phyloP scores from a whole-genome alignment of 352 stramenopile genomes.

The Phytophthora pinifolia region DNA sequence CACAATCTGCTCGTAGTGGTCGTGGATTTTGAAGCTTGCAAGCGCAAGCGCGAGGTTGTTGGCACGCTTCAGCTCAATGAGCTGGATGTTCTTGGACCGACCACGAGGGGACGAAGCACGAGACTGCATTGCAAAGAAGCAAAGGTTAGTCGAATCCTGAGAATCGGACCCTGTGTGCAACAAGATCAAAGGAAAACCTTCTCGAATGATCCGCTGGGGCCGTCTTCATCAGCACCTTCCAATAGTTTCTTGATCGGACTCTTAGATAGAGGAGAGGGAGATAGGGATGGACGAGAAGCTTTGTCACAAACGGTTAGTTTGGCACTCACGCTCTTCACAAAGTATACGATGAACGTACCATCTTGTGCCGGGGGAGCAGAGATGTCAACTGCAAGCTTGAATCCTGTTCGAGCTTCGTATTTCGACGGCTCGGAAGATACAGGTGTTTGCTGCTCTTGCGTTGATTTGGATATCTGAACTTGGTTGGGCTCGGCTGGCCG shows the following conservation, averaged over 20 bases:
- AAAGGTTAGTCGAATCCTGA: background rate
- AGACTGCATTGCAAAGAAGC: constrained; percentile 33
- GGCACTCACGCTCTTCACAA: background rate
- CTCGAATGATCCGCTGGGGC: constrained; percentile 44
- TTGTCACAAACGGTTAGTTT: constrained; percentile 6
- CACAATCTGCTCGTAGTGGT: constrained; percentile 65
- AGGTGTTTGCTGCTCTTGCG: background rate
- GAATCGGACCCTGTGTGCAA: background rate
- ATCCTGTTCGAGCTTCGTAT: constrained; percentile 50
- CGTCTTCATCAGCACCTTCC: constrained; percentile 15
- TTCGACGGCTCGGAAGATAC: constrained; percentile 29
- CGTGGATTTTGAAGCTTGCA: constrained; percentile 76
- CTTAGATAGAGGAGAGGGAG: constrained; percentile 51
- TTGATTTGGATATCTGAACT: constrained; percentile 1
- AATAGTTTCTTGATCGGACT: constrained; percentile 33
- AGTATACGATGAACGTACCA: constrained; percentile 31
- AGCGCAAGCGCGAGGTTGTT: constrained; percentile 80
- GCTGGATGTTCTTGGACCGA: constrained; percentile 71
- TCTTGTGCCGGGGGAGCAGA: constrained; percentile 39
- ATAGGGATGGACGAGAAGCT: constrained; percentile 52
- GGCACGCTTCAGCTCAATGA: constrained; percentile 77
- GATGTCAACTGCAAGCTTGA: constrained; percentile 58
- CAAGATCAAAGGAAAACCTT: constrained; percentile 41
- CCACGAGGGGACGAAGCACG: constrained; percentile 68
- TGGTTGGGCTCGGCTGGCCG: background rate